Conservation (phyloP, 2,329 filamentous ascomycete genomes). For the Aspergillus spinulosporus region DNA sequence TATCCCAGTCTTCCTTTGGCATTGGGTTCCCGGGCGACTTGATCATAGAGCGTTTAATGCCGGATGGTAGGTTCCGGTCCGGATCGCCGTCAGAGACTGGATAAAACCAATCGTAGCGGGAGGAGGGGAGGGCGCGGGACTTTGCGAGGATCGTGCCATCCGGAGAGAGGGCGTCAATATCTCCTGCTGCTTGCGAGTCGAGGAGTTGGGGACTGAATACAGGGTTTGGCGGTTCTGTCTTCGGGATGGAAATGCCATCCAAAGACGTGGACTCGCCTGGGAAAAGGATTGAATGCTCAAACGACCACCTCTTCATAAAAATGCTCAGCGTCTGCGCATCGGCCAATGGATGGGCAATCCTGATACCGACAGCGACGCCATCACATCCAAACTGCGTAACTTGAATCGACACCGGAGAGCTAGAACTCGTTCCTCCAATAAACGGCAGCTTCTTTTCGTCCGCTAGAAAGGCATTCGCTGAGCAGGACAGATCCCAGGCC, state of each 20-base stretch:
- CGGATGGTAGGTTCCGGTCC: conserved; percentile 7
- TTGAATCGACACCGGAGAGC: conserved; percentile 42
- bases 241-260: background rate
- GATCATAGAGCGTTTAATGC: conserved; percentile 21
- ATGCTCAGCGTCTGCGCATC: conserved; percentile 48
- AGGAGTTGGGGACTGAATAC: conserved; percentile 45
- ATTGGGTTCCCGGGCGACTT: conserved; percentile 39
- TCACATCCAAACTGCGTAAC: conserved; percentile 45
- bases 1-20: conserved; percentile 46
- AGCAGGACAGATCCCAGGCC: background rate
- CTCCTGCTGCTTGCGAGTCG: conserved; percentile 33
- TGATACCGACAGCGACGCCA: conserved; percentile 45
- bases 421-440: conserved; percentile 5
- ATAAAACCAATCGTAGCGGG: conserved; percentile 53
- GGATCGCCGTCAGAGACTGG: conserved; percentile 13
- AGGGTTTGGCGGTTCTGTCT: background rate
- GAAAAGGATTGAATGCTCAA: conserved; percentile 31
- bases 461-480: conserved; percentile 7
- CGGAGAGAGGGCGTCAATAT: conserved; percentile 24
- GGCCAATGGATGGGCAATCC: conserved; percentile 47
- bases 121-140: conserved; percentile 40
- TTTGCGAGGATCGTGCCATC: conserved; percentile 30
- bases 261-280: background rate
- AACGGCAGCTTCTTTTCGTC: background rate
- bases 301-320: conserved; percentile 47